Conservation (phyloP, 108 stramenopile genomes). For the Cyclotella sp. region DNA sequence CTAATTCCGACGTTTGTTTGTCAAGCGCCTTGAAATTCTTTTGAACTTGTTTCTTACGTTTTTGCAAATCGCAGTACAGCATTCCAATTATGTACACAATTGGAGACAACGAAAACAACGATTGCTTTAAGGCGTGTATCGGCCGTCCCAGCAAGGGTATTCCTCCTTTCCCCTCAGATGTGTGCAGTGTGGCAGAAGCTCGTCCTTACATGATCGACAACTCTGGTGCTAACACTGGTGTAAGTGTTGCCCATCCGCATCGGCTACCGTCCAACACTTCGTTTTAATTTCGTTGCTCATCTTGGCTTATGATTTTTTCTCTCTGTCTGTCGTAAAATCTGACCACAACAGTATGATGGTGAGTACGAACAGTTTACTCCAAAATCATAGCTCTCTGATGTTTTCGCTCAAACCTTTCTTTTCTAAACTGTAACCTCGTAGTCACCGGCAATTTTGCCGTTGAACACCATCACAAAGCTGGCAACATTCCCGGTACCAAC, state of each 20-base stretch:
- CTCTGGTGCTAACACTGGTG: not conserved
- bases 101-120: conserved; percentile 16
- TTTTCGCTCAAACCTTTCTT: too few relatives aligned
- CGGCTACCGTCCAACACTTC: too few relatives aligned
- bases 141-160: not conserved
- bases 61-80: not conserved
- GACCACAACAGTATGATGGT: too few relatives aligned
- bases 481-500: not conserved
- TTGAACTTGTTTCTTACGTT: too few relatives aligned
- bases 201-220: conserved; percentile 8
- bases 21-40: too few relatives aligned
- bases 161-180: conserved; percentile 8
- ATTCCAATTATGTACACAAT: conserved; percentile 7
- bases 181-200: not conserved
- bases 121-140: conserved; percentile 1
- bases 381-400: too few relatives aligned
- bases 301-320: too few relatives aligned
- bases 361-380: too few relatives aligned
- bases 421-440: too few relatives aligned
- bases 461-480: not conserved
- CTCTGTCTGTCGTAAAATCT: too few relatives aligned
- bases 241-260: not conserved
- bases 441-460: conserved; percentile 3
- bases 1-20: too few relatives aligned
- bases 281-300: too few relatives aligned